Evolutionary conservation across 352 stramenopile genomes (phyloP).

Genomic region (Phytophthora gonapodyides): DNA sequence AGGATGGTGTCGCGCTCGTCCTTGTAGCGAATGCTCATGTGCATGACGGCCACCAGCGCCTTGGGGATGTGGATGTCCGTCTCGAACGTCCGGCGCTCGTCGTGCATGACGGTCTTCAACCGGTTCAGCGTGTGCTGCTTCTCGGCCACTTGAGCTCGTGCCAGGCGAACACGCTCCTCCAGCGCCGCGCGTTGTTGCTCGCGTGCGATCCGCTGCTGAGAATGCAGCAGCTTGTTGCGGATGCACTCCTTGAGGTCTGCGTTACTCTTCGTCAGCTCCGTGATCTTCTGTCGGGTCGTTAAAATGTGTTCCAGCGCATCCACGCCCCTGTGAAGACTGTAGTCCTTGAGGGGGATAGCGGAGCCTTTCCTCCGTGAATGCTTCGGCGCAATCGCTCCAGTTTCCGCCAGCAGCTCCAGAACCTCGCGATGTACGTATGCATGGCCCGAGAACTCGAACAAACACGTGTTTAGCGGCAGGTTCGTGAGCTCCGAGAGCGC

Average conservation of each 20-base stretch:
- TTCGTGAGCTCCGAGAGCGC: conserved; percentile 63
- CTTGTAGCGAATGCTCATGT: conserved; percentile 86
- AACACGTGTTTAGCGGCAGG: conserved; percentile 79
- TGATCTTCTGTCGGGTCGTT: conserved; percentile 52
- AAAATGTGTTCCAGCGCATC: conserved; percentile 68
- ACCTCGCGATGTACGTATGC: conserved; percentile 74
- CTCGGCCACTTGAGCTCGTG: conserved; percentile 54
- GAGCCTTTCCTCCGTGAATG: conserved; percentile 76
- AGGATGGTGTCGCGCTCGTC: conserved; percentile 81
- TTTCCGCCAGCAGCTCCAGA: conserved; percentile 68
- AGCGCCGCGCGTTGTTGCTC: conserved; percentile 56
- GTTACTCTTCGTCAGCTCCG: conserved; percentile 48
- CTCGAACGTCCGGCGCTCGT: conserved; percentile 78
- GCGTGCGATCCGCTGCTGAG: conserved; percentile 43
- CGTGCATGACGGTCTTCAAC: conserved; percentile 65
- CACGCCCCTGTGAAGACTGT: conserved; percentile 74
- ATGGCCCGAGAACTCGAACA: conserved; percentile 76
- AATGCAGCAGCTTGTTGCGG: conserved; percentile 44
- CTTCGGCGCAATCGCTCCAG: conserved; percentile 66
- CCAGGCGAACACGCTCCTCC: conserved; percentile 54
- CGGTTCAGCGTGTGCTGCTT: conserved; percentile 64
- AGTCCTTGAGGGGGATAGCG: conserved; percentile 79
- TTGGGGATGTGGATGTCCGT: conserved; percentile 84
- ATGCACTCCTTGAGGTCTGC: conserved; percentile 58
- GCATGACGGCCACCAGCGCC: conserved; percentile 74